Percentiles rank a stretch among this genome's conserved stretches.
Evolutionary conservation across 192 early-diverging fungal species (phyloP).

Genomic region (Phycomyces nitens): DNA sequence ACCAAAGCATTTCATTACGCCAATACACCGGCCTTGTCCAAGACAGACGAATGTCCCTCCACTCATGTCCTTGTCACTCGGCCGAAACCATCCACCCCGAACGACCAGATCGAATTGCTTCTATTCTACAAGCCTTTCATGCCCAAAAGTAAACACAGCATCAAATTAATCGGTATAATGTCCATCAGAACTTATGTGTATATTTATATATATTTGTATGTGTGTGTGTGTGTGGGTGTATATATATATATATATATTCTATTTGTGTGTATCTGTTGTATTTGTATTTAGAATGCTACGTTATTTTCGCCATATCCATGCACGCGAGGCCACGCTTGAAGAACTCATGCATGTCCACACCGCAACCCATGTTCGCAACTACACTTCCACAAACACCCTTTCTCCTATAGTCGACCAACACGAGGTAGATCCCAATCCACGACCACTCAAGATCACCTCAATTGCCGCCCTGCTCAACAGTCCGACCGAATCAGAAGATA

Average conservation of each 20-base stretch:
- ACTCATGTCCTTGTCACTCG: constrained; percentile 47
- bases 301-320: constrained; percentile 43
- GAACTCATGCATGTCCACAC: constrained; percentile 47
- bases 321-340: constrained; percentile 42
- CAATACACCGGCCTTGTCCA: constrained; percentile 42
- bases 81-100: constrained; percentile 48
- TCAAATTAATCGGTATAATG: not conserved
- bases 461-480: constrained; percentile 31
- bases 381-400: constrained; percentile 11
- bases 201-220: no score
- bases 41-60: constrained; percentile 45
- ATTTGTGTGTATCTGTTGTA: no score
- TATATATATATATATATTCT: no score
- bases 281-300: constrained; percentile 37
- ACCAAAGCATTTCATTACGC: constrained; percentile 35
- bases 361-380: constrained; percentile 47
- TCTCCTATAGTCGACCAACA: not conserved
- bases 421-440: constrained; percentile 1
- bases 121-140: constrained; percentile 45
- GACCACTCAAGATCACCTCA: constrained; percentile 21
- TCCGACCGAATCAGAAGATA: not conserved
- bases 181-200: not conserved
- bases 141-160: constrained; percentile 28
- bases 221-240: no score
- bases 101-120: constrained; percentile 46